Evolutionary conservation across 345 rosid species (phyloP).

Genomic region (Dipteronia dyeriana): DNA sequence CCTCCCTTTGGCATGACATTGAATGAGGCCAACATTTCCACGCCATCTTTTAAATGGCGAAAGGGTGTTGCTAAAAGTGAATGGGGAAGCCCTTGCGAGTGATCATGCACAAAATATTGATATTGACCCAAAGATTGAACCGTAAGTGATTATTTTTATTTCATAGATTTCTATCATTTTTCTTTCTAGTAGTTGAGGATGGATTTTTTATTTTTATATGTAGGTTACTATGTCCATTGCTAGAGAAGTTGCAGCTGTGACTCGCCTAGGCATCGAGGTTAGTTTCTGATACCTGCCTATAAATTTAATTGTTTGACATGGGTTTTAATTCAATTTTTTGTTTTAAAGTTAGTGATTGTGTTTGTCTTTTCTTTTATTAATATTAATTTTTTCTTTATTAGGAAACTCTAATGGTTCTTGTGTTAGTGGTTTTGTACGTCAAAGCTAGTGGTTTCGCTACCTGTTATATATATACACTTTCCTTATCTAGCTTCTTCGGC

Average conservation of each 20-base stretch:
- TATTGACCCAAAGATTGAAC: slow-evolving; percentile 77
- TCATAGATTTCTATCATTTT: background rate
- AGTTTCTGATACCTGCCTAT: slow-evolving; percentile 11
- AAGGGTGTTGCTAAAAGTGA: slow-evolving; percentile 97
- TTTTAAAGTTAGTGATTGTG: background rate
- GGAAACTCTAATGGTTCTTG: background rate
- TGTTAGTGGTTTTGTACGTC: slow-evolving; percentile 19
- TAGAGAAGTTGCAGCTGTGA: slow-evolving; percentile 90
- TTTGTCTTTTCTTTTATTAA: background rate
- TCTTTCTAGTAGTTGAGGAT: slow-evolving; percentile 16
- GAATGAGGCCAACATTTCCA: slow-evolving; percentile 40
- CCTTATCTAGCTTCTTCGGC: slow-evolving; percentile 36
- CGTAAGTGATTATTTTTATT: slow-evolving; percentile 6
- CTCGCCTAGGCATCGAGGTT: slow-evolving; percentile 90
- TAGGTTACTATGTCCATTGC: slow-evolving; percentile 95
- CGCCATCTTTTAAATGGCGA: slow-evolving; percentile 70
- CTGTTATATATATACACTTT: slow-evolving; percentile 21
- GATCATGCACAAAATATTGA: slow-evolving; percentile 78
- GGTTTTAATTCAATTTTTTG: slow-evolving; percentile 14
- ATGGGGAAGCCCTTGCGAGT: slow-evolving; percentile 97
- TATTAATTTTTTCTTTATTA: background rate
- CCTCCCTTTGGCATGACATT: slow-evolving; percentile 53
- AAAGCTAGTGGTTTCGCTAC: background rate
- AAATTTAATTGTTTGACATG: background rate
- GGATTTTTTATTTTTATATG: slow-evolving; percentile 7